Conservation (phyloP, 441 rosid species). For the Adansonia gregorii region DNA sequence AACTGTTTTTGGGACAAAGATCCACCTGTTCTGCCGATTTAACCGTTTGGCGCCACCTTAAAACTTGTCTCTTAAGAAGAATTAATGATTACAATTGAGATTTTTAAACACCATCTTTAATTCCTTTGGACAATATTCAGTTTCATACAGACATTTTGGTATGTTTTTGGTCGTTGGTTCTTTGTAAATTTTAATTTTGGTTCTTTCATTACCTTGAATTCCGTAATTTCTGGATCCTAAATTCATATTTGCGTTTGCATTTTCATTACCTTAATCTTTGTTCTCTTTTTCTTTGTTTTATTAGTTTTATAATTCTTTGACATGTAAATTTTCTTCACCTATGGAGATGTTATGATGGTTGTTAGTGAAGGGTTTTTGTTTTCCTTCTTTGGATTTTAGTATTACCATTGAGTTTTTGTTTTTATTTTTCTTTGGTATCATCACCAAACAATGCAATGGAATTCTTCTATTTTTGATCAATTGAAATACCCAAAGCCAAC, state of each 20-base stretch:
- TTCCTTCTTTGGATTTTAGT: conserved; percentile 21
- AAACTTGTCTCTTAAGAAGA: no score
- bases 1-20: conserved; percentile 38
- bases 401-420: not conserved
- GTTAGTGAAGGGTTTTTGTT: not conserved
- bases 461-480: not conserved
- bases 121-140: not conserved
- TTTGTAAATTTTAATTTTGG: not conserved
- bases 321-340: not conserved
- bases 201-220: not conserved
- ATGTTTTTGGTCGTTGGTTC: not conserved
- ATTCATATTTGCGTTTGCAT: not conserved
- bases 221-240: not conserved
- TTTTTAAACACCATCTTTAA: not conserved
- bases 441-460: conserved; percentile 18
- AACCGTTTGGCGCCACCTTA: conserved; percentile 46
- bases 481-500: no score
- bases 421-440: conserved; percentile 13
- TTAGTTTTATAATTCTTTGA: not conserved
- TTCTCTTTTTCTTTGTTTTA: not conserved
- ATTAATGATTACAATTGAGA: not conserved
- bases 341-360: not conserved
- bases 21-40: conserved; percentile 57
- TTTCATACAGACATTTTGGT: not conserved
- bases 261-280: not conserved